Conservation (phyloP, 208 protist genomes). For the Leptomonas pyrrhocoris region DNA sequence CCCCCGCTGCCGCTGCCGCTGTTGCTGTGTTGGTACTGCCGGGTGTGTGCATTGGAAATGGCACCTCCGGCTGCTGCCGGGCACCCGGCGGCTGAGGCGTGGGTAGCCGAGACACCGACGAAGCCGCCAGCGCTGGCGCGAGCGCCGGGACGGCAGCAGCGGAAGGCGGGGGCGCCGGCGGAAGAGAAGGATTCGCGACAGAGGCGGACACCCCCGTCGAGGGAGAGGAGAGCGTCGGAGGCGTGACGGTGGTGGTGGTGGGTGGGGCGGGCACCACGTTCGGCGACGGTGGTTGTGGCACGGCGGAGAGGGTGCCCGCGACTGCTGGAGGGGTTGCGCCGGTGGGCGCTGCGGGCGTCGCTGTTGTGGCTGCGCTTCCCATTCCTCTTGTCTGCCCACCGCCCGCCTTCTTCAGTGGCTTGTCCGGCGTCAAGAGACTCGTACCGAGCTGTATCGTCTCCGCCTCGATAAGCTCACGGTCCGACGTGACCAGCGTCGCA, state of each 20-base stretch:
- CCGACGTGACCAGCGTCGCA: conserved; percentile 57
- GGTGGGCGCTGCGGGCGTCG: background rate
- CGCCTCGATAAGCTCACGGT: conserved; percentile 61
- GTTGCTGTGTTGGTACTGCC: too few relatives aligned
- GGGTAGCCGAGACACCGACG: too few relatives aligned
- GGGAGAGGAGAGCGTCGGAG: background rate
- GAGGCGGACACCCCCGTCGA: background rate
- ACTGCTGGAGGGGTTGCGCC: background rate
- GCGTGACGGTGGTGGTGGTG: background rate
- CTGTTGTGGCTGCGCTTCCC: background rate
- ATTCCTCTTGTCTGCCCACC: too few relatives aligned
- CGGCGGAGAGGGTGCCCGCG: background rate
- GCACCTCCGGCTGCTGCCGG: too few relatives aligned
- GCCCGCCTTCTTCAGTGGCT: conserved; percentile 25
- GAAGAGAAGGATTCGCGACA: too few relatives aligned
- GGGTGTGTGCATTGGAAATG: too few relatives aligned
- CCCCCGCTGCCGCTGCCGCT: too few relatives aligned
- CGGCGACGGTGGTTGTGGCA: background rate
- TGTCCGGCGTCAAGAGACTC: conserved; percentile 67
- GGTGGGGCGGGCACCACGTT: conserved; percentile 8
- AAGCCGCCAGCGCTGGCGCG: too few relatives aligned
- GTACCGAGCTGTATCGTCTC: conserved; percentile 61
- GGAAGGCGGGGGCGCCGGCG: too few relatives aligned
- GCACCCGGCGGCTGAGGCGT: too few relatives aligned
- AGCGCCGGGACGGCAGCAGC: too few relatives aligned